A percentile compares a stretch with the other conserved stretches of the same genome.
phyloP scores from a whole-genome alignment of 2,329 filamentous ascomycete species.

The Pseudopithomyces maydicus region DNA sequence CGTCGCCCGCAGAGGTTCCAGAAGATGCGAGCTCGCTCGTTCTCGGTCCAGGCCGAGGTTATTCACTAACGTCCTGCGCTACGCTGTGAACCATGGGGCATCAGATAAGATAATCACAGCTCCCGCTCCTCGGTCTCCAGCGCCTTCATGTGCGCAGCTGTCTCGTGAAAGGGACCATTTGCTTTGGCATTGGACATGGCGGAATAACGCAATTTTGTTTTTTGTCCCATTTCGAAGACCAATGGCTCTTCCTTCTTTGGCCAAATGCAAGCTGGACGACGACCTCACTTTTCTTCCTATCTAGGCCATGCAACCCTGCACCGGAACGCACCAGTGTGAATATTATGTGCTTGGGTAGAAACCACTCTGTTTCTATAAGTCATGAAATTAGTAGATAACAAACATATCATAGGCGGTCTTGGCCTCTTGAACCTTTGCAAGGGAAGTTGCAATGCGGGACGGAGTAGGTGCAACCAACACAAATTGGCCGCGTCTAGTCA shows the following conservation, averaged over 20 bases:
- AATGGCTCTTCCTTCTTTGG: background rate
- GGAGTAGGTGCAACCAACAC: too few species aligned
- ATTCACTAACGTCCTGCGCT: constrained; percentile 4
- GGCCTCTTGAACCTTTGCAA: too few species aligned
- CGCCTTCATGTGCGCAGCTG: background rate
- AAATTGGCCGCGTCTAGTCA: too few species aligned
- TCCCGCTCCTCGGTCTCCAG: background rate
- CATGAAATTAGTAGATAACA: too few species aligned
- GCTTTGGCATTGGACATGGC: background rate
- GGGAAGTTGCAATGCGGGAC: too few species aligned
- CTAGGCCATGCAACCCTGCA: background rate
- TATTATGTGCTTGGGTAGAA: too few species aligned
- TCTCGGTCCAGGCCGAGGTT: constrained; percentile 18
- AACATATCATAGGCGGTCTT: too few species aligned
- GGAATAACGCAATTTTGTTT: too few species aligned
- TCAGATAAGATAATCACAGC: constrained; percentile 19
- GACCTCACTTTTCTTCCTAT: background rate
- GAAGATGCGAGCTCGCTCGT: constrained; percentile 19
- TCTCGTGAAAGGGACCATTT: background rate
- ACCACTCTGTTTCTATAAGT: too few species aligned
- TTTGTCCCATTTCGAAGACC: too few species aligned
- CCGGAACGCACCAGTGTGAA: background rate
- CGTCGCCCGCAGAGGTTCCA: constrained; percentile 14
- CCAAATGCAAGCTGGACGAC: background rate
- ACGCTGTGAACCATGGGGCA: background rate